phyloP scores from a whole-genome alignment of 305 asterid species.

The Ruellia speciosa region DNA sequence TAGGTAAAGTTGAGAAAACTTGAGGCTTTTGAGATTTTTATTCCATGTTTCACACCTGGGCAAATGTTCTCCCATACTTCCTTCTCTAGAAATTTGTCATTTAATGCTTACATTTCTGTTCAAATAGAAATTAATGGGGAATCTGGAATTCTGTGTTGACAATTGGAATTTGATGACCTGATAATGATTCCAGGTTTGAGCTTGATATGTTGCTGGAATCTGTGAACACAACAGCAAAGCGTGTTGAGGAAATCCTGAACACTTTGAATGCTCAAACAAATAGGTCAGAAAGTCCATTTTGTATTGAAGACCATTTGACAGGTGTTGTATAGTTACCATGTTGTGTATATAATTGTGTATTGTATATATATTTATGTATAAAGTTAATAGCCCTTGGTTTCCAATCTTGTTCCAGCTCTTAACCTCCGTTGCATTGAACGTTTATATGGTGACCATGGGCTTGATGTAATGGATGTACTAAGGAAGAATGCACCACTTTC shows the following conservation, averaged over 20 bases:
- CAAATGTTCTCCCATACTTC: background rate
- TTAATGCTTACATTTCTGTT: conserved; percentile 15
- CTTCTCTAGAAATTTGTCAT: background rate
- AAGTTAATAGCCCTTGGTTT: conserved; percentile 21
- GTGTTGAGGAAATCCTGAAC: conserved; percentile 77
- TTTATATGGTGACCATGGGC: conserved; percentile 98
- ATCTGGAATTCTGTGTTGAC: conserved; percentile 14
- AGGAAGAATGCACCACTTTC: conserved; percentile 83
- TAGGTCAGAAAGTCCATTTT: conserved; percentile 42
- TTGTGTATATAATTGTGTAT: background rate
- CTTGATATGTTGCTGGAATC: conserved; percentile 95
- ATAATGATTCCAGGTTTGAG: conserved; percentile 72
- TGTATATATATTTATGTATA: conserved; percentile 22
- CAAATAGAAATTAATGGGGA: too few species aligned
- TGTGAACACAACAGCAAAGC: conserved; percentile 64
- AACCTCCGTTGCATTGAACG: conserved; percentile 95
- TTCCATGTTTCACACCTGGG: background rate
- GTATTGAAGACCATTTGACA: conserved; percentile 72
- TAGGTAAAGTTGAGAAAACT: conserved; percentile 40
- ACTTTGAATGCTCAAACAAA: conserved; percentile 48
- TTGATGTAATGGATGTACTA: conserved; percentile 89
- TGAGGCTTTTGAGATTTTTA: background rate
- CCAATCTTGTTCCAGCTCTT: conserved; percentile 47
- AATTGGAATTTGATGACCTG: conserved; percentile 28
- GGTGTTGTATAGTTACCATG: conserved; percentile 42